Base-by-base conservation (phyloP, 140 eudicot species). In the Cichorium intybus region DNA sequence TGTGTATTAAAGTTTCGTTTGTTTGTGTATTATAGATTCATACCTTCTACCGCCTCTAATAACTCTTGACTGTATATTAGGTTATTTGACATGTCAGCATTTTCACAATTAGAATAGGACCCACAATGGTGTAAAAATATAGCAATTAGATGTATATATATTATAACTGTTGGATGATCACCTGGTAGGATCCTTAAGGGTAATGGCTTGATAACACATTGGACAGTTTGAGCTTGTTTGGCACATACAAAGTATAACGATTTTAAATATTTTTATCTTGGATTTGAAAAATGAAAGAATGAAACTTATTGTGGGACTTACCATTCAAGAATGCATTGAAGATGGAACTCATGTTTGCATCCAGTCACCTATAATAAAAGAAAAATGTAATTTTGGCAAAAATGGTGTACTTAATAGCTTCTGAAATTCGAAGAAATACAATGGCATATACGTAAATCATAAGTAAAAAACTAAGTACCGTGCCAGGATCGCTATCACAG, bases 181-280 rank as follows among this genome's bases (percentile, higher is more conserved):
- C 97, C 95, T 80, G 68, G 82, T 64, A 12, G 97, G 85, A 75
- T 90, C 97, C 80, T 90, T 87, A 47, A 90, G 60, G 77, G 87
- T 84, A 53, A 90, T 77, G 7, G 85, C 52, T 66, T 90, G 97
- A 87, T 87, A 90, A 66, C 97, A 90, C 95, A 87, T 90, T 11
- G 97, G 97, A 69, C 97, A 90, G 60, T 87, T 85, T 51, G 97
- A 90, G 80, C 97, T 90, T 72, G 93, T 82, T 67, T 90, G 97
- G 72, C 97, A 86, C 97, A 95, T 90, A 68, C 9, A 17, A 9
- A 20, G n/a, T n/a, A n/a, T n/a, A 17, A 48, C 41, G 1, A 9
- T 18, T 57, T 26, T 34, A 24, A 48, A 35, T 31, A 10, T 5
- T n/a, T 35, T 39, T 26, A 10, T 21, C 20, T 12, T 39, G n/a